Conservation (phyloP, 139 green algal species). For the Nannochloris sp. region DNA sequence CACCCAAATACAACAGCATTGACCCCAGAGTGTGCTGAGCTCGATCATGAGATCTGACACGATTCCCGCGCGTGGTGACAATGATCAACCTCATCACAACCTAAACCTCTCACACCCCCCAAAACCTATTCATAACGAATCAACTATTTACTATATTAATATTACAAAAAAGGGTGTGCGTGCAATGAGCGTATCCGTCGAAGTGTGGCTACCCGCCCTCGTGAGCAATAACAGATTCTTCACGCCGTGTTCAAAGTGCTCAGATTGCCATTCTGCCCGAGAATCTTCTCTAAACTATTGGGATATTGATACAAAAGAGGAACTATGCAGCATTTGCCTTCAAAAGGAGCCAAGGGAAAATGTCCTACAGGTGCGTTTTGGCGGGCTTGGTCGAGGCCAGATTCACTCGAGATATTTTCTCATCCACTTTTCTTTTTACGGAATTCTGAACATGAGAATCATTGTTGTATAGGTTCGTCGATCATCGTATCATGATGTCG, state of each 20-base stretch:
- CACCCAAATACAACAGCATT: no score
- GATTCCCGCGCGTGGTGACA: no score
- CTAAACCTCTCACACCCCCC: no score
- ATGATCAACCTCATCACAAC: no score
- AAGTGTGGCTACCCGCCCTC: not conserved
- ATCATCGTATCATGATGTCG: slow-evolving; percentile 75
- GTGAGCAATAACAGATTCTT: not conserved
- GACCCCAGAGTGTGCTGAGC: no score
- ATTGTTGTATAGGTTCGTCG: slow-evolving; percentile 40
- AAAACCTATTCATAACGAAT: slow-evolving; percentile 5
- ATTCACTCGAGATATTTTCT: not conserved
- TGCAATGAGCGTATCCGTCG: not conserved
- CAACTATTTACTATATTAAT: not conserved
- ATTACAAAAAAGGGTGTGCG: not conserved
- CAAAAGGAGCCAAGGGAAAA: slow-evolving; percentile 5
- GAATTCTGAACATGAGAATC: not conserved
- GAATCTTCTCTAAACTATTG: not conserved
- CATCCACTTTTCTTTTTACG: not conserved
- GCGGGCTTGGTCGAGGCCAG: not conserved
- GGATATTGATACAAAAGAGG: slow-evolving; percentile 1
- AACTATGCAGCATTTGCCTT: slow-evolving; percentile 1
- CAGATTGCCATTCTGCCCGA: not conserved
- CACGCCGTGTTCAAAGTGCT: slow-evolving; percentile 4
- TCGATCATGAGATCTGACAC: no score
- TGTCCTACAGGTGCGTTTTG: slow-evolving; percentile 6